Evolutionary conservation across 371 early-diverging fungal genomes (phyloP), one percentile per base, ranked within the genome.

Genomic region (Polyrhizophydium stewartii): DNA sequence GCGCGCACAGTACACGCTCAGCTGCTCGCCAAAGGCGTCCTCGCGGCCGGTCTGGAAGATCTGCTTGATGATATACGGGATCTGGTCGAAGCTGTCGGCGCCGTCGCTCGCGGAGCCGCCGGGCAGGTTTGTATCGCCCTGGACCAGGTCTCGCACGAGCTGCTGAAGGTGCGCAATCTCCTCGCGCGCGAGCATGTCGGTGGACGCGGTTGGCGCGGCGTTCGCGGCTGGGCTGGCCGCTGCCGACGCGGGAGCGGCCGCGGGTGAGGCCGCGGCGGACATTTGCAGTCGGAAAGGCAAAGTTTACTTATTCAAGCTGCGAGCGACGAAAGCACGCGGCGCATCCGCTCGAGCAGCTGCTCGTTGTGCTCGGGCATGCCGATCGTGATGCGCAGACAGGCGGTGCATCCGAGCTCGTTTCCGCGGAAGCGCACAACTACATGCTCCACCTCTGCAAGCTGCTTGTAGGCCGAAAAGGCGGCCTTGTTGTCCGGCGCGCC

Each of bases 341-440:
- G 10, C 33, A 75, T 38, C 62, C 53, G 67, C 12, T 55, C 65
- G 25, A 78, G 55, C 60, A 78, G 61, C 12, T 52, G 63, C 24
- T 24, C 24, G 74, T 92, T 96, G 67, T 98, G 95, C 53, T 86
- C 84, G 12, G 81, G 74, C 0, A 89, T 94, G 25, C 98, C 97
- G 32, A 98, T 87, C 0, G 96, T 96, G 61, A 97, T 85, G 68
- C 98, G 84, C 65, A 98, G 65, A 71, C 96, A 93, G 0, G 93
- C 96, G 38, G 82, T 80, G 70, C 97, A 98, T 13, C 95, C 96
- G 56, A 80, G 66, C 71, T 98, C 98, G 35, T 78, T 86, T 30
- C 96, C 97, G 63, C 98, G 77, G 76, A 88, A 97, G 33, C 98
- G 83, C 22, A 97, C 93, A 0, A 98, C 97, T 2, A 97, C 87